These are phyloP conservation scores for Penicillium carneum DNA, from an alignment of 2,329 filamentous ascomycete genomes.

Conservation along the genomic window DNA sequence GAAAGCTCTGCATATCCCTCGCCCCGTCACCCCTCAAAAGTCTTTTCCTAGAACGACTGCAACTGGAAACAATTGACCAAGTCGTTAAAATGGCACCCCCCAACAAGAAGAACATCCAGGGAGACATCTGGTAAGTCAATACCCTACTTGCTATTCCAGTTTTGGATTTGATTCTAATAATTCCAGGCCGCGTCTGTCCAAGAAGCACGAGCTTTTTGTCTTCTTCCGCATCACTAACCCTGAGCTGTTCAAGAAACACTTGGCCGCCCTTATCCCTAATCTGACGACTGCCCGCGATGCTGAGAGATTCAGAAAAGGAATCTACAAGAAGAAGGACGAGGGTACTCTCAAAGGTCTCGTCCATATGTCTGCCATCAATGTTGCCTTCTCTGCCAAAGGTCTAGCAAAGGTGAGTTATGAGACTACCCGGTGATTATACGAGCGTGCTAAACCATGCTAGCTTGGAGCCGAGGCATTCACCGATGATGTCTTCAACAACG, in stretches of 20 bases:
- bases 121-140: conserved; percentile 2
- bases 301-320: neutral
- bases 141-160: neutral
- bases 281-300: conserved; percentile 3
- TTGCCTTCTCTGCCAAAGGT: conserved; percentile 5
- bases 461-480: conserved; percentile 2
- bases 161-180: neutral
- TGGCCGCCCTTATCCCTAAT: neutral
- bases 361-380: neutral
- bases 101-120: conserved; percentile 4
- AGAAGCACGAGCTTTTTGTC: conserved; percentile 6
- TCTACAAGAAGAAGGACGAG: neutral
- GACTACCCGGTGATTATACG: too few species aligned
- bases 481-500: conserved; percentile 7
- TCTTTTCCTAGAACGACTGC: too few species aligned
- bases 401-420: neutral
- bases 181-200: conserved; percentile 2
- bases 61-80: too few species aligned
- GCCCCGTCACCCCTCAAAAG: too few species aligned
- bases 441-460: neutral
- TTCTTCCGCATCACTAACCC: conserved; percentile 7
- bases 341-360: neutral
- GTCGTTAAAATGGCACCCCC: neutral
- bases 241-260: neutral
- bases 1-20: too few species aligned